Conservation (phyloP, 1,284 basidiomycete genomes). For the Ustilago crameri region DNA sequence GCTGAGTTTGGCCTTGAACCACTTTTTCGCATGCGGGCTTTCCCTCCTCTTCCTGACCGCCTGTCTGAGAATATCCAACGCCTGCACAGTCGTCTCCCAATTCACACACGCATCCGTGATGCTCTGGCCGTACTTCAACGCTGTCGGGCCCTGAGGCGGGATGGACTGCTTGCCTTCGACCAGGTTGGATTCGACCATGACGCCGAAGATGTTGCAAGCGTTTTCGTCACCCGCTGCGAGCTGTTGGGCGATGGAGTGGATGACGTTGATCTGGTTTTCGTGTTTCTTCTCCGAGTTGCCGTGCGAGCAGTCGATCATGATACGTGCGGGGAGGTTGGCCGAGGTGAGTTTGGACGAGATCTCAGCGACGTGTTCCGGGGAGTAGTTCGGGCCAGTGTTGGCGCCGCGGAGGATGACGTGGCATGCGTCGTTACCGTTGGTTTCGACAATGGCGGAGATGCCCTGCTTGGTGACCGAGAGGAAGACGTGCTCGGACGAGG, state of each 20-base stretch:
- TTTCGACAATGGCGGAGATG: conserved; percentile 68
- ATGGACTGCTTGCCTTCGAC: conserved; percentile 72
- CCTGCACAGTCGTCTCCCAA: conserved; percentile 62
- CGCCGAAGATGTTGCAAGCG: conserved; percentile 81
- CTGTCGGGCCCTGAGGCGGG: conserved; percentile 52
- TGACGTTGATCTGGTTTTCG: conserved; percentile 73
- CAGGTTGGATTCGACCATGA: conserved; percentile 97
- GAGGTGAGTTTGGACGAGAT: conserved; percentile 53
- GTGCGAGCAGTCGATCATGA: conserved; percentile 83
- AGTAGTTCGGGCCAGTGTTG: conserved; percentile 66
- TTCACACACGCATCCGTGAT: conserved; percentile 66
- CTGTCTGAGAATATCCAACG: conserved; percentile 54
- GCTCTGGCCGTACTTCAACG: conserved; percentile 59
- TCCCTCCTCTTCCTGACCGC: conserved; percentile 53
- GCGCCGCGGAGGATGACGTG: conserved; percentile 67
- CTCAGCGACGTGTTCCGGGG: conserved; percentile 47
- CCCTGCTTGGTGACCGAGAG: conserved; percentile 97
- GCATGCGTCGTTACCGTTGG: conserved; percentile 66
- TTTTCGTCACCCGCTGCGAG: conserved; percentile 39
- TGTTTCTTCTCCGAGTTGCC: conserved; percentile 76
- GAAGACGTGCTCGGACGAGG: conserved; percentile 92
- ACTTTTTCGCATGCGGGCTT: conserved; percentile 18
- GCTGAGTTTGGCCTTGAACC: conserved; percentile 36
- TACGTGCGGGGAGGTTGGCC: conserved; percentile 47
- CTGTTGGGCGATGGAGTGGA: conserved; percentile 71